A percentile compares a stretch with the other conserved stretches of the same genome.
phyloP scores from a whole-genome alignment of 306 rosid species.

The Amphicarpaea edgeworthii region DNA sequence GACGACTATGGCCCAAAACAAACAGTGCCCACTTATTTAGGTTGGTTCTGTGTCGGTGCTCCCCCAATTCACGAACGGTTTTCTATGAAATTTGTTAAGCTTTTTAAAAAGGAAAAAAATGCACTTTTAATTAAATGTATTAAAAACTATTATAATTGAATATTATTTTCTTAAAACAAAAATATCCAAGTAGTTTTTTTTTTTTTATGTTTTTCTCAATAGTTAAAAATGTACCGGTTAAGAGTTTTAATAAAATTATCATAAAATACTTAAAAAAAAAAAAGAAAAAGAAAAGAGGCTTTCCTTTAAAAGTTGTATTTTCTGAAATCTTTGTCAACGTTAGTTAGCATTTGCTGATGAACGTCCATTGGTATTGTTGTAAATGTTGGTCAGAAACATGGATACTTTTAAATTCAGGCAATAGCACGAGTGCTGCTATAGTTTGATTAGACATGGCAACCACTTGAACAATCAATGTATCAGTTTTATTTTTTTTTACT shows the following conservation, averaged over 20 bases:
- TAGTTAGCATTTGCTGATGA: background rate
- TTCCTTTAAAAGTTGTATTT: background rate
- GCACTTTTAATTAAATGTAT: background rate
- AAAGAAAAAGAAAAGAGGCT: no score
- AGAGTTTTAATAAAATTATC: background rate
- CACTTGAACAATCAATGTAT: background rate
- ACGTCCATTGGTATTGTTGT: background rate
- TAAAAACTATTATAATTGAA: background rate
- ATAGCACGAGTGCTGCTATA: background rate
- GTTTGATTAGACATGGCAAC: conserved; percentile 2
- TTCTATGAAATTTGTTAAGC: background rate
- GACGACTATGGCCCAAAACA: conserved; percentile 1
- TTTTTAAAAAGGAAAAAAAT: background rate
- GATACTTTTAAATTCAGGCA: background rate
- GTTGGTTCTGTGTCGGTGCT: conserved; percentile 11
- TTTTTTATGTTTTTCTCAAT: background rate
- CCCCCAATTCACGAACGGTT: background rate
- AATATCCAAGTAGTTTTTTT: background rate
- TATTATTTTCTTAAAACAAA: background rate
- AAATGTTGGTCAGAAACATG: background rate
- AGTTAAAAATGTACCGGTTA: background rate
- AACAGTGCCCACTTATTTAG: background rate
- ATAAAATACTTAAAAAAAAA: background rate
- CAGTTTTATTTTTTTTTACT: no score
- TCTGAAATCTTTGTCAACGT: background rate